phyloP scores from a whole-genome alignment of 78 protist species.

The Dictyostelium discoideum region dicty_2.7 NC_007088.5:6845501-6846000 shows the following conservation, averaged over 20 bases:
- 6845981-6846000: conserved; percentile 45
- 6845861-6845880: not conserved
- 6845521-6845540: not conserved
- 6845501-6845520: not conserved
- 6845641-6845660: conserved; percentile 30
- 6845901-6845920: not conserved
- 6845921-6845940: not conserved
- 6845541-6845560: conserved; percentile 25
- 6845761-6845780: conserved; percentile 29
- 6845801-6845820: conserved; percentile 68
- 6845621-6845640: conserved; percentile 1
- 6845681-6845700: not conserved
- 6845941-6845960: conserved; percentile 43
- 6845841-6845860: not conserved
- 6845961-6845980: conserved; percentile 25
- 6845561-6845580: not conserved
- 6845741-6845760: conserved; percentile 3
- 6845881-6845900: not conserved
- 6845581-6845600: not conserved
- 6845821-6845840: conserved; percentile 66
- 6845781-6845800: conserved; percentile 53
- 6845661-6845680: conserved; percentile 70
- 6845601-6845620: conserved; percentile 20
- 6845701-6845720: not conserved
- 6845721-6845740: conserved; percentile 50